Evolutionary conservation across 2,329 filamentous ascomycete genomes (phyloP).

Genomic region (Calonectria montana): DNA sequence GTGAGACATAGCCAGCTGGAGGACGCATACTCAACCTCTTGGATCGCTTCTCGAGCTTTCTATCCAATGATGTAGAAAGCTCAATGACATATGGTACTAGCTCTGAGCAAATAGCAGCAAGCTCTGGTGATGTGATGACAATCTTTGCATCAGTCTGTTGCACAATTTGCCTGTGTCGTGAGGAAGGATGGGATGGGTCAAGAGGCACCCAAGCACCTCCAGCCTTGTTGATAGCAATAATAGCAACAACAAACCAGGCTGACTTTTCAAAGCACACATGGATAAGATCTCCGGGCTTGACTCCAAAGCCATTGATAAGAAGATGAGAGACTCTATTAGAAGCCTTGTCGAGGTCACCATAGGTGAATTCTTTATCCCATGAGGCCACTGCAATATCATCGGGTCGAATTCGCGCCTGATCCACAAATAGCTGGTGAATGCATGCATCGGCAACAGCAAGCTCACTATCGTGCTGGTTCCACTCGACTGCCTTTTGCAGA

Average conservation of each 20-base stretch:
- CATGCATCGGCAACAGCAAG: not conserved
- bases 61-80: not conserved
- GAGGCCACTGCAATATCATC: conserved; percentile 32
- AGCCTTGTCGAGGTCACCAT: conserved; percentile 22
- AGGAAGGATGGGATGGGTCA: conserved; percentile 1
- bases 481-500: not conserved
- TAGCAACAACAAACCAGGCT: conserved; percentile 8
- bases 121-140: not conserved
- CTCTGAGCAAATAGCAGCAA: not conserved
- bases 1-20: not conserved
- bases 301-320: conserved; percentile 17
- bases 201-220: conserved; percentile 13
- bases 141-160: conserved; percentile 1
- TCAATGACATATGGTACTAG: not conserved
- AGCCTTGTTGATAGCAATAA: conserved; percentile 10
- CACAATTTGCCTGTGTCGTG: conserved; percentile 1
- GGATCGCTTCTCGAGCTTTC: not conserved
- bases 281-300: conserved; percentile 17
- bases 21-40: conserved; percentile 4
- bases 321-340: conserved; percentile 12
- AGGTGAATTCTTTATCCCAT: conserved; percentile 43
- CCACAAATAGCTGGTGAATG: conserved; percentile 36
- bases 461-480: not conserved
- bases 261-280: conserved; percentile 23
- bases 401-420: conserved; percentile 16